Base-by-base conservation (phyloP, 257 asterid species). In the Nicotiana attenuata region DNA sequence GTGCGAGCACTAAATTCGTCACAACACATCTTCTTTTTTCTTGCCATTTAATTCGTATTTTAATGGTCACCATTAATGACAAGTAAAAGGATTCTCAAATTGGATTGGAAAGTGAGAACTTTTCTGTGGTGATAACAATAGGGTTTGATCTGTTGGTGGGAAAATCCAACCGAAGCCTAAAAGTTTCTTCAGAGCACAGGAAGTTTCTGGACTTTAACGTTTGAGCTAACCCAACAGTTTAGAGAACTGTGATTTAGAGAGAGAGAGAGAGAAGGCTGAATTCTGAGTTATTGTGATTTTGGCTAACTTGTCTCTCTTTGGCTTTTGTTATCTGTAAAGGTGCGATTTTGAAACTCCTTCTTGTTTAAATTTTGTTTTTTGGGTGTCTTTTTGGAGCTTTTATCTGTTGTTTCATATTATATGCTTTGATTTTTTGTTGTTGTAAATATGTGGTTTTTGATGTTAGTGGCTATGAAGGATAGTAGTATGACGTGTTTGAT, bases 181-280 rank as follows among this genome's bases (percentile, higher is more conserved):
- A 13, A 31, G 2, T 2, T 41, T 41, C 80, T 61, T 5, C 22
- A 67, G 64, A 82, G 38, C 10, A 5, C 24, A 7, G 77, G 86
- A 87, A 84, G 73, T 10, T 85, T 84, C 87, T 73, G 60, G 89
- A 53, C 13, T 77, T 77, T 81, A 81, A 78, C 86, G 73, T 83
- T 84, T 85, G 86, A 85, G 81, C 84, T 64, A 66, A 45, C 55
- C 80, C 84, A 73, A 52, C 76, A 57, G 81, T 78, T 78, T 33
- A 28, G 26, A 13, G 11, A 41, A 41, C 3, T 41, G 2, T 2
- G 50, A 9, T 41, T 41, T 41, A 8, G 50, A 41, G 11, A 41
- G 50, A 41, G 7, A 38, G 45, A 7, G 47, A 38, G 47, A 41
- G 11, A 41, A 41, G 50, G 50, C 50, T 41, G 38, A 33, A 29